Base-by-base conservation (phyloP, 306 rosid genomes). In the Dryas octopetala region DNA sequence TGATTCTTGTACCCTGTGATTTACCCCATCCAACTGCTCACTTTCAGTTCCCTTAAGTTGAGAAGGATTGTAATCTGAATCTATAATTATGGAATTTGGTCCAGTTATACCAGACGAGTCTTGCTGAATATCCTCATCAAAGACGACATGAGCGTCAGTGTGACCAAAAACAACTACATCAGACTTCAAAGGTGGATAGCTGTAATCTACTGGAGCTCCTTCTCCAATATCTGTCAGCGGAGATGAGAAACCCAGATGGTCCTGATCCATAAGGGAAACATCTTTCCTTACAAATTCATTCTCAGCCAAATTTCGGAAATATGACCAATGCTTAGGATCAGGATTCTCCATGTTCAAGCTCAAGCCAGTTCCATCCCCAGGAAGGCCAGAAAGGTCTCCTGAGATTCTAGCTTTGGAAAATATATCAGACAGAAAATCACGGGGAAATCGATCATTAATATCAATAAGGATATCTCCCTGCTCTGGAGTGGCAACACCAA, bases 281-380 rank as follows among this genome's bases (percentile, higher is more conserved):
- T 85, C 87, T 66, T 79, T 86, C 67, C 82, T 80, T 44, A 74
- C 87, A 48, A 85, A 85, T 79, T 89, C 97, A 62, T 82, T 89
- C 82, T 83, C 89, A 13, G 93, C 97, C 87, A 92, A 76, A 52
- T 90, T 92, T 65, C 82, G 88, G 76, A 92, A 92, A 82, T 92
- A 92, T 4, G 97, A 90, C 97, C 96, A 92, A 73, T 74, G 81
- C 87, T 71, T 85, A 68, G 97, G 96, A 19, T 92, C 96, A 40
- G 64, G 91, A 78, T 92, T 92, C 81, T 92, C 89, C 83, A 90
- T 76, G 76, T 88, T 85, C 82, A 92, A 51, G 72, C 96, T 92
- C 85, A 90, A 47, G 68, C 92, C 87, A 65, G 86, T 79, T 67
- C 88, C 91, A 77, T 86, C 87, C 66, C 70, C 72, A 67, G 69